phyloP scores from a whole-genome alignment of 2,329 filamentous ascomycete genomes.

The Mycocentrospora acerina region DNA sequence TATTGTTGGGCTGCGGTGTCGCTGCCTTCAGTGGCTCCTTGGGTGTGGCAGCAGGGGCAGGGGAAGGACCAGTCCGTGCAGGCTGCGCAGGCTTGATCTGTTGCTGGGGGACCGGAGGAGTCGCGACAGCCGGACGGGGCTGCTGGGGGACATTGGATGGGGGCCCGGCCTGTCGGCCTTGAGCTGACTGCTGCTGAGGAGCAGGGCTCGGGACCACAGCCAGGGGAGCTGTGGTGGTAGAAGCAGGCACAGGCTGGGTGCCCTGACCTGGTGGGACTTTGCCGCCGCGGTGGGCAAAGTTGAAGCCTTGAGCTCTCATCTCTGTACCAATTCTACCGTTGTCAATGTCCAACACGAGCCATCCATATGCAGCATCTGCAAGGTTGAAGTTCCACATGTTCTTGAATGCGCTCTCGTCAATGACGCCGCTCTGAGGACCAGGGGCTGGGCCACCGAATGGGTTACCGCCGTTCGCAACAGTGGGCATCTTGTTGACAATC shows the following conservation, averaged over 20 bases:
- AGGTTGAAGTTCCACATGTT: slow-evolving; percentile 99
- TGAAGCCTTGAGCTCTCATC: slow-evolving; percentile 98
- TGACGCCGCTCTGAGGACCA: slow-evolving; percentile 76
- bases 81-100: slow-evolving; percentile 43
- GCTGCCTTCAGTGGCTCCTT: slow-evolving; percentile 52
- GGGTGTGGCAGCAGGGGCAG: slow-evolving; percentile 43
- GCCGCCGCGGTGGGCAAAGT: slow-evolving; percentile 91
- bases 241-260: slow-evolving; percentile 40
- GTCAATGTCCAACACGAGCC: slow-evolving; percentile 91
- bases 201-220: slow-evolving; percentile 44
- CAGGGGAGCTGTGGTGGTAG: slow-evolving; percentile 35
- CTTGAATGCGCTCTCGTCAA: slow-evolving; percentile 99
- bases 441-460: slow-evolving; percentile 87
- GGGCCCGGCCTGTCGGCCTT: slow-evolving; percentile 31
- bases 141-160: slow-evolving; percentile 39
- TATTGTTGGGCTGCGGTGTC: slow-evolving; percentile 49
- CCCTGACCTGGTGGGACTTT: slow-evolving; percentile 57
- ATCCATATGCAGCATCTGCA: slow-evolving; percentile 95
- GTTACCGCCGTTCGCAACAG: slow-evolving; percentile 90
- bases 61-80: slow-evolving; percentile 43
- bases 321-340: slow-evolving; percentile 95
- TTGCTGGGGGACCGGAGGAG: slow-evolving; percentile 43
- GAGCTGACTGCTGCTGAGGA: slow-evolving; percentile 42
- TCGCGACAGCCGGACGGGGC: slow-evolving; percentile 31
- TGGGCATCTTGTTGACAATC: slow-evolving; percentile 97